These are phyloP conservation scores for Zea mays DNA, from an alignment of 176 grass and related monocot genomes.

Conservation along the genomic window Zm-B73-REFERENCE-NAM-5.0 NC_050103.1:153084001-153084500, in stretches of 20 bases:
- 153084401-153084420: not conserved
- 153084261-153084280: not conserved
- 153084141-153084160: not conserved
- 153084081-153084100: not conserved
- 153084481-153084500: not conserved
- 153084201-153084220: not conserved
- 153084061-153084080: not conserved
- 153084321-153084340: not conserved
- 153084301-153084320: not conserved
- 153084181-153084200: not conserved
- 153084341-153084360: not conserved
- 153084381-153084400: not conserved
- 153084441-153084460: not conserved
- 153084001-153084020: not conserved
- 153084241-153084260: not conserved
- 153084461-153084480: not conserved
- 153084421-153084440: slow-evolving; percentile 4
- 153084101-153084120: not conserved
- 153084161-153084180: not conserved
- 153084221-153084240: no score
- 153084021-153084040: not conserved
- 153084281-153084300: not conserved
- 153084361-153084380: not conserved
- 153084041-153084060: not conserved
- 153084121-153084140: not conserved